A percentile compares a stretch with the other conserved stretches of the same genome.
These are phyloP conservation scores for Rachicladosporium sp. DNA, from an alignment of 2,329 filamentous ascomycete genomes.

Conservation along the genomic window DNA sequence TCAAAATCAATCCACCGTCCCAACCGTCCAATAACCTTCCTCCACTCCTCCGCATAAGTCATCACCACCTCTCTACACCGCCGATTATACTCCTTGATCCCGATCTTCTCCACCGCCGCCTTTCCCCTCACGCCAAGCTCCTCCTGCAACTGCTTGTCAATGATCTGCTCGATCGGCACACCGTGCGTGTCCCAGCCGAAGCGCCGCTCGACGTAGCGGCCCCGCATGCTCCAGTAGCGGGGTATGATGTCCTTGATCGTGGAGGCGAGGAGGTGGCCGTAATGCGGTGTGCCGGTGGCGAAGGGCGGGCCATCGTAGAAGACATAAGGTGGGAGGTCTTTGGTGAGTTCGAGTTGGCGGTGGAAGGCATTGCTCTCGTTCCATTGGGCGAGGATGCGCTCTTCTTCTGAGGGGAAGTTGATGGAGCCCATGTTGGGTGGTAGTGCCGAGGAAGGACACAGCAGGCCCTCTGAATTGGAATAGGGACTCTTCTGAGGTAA, in stretches of 20 bases:
- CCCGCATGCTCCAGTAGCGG: constrained; percentile 95
- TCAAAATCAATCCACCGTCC: constrained; percentile 97
- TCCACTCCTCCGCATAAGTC: constrained; percentile 79
- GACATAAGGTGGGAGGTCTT: constrained; percentile 72
- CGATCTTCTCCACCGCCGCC: constrained; percentile 75
- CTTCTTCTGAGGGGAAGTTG: constrained; percentile 86
- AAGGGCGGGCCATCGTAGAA: constrained; percentile 68
- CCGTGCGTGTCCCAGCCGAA: constrained; percentile 97
- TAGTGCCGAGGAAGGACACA: neutral
- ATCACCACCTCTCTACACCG: constrained; percentile 91
- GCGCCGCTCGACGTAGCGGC: constrained; percentile 77
- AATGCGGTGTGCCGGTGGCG: constrained; percentile 49
- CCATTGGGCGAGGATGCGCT: constrained; percentile 74
- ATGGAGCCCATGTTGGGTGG: constrained; percentile 31
- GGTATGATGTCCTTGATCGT: constrained; percentile 98
- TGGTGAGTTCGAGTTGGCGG: constrained; percentile 74
- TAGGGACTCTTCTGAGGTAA: too few relatives aligned
- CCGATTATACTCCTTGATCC: constrained; percentile 78
- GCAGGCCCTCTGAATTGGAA: too few relatives aligned
- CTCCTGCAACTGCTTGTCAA: constrained; percentile 64
- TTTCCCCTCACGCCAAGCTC: constrained; percentile 70
- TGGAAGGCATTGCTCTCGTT: constrained; percentile 85
- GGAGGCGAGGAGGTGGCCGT: constrained; percentile 71
- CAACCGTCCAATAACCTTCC: constrained; percentile 71
- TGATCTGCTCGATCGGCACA: constrained; percentile 90